phyloP scores from a whole-genome alignment of 2,329 filamentous ascomycete genomes.

The Tolypocladium amazonense region DNA sequence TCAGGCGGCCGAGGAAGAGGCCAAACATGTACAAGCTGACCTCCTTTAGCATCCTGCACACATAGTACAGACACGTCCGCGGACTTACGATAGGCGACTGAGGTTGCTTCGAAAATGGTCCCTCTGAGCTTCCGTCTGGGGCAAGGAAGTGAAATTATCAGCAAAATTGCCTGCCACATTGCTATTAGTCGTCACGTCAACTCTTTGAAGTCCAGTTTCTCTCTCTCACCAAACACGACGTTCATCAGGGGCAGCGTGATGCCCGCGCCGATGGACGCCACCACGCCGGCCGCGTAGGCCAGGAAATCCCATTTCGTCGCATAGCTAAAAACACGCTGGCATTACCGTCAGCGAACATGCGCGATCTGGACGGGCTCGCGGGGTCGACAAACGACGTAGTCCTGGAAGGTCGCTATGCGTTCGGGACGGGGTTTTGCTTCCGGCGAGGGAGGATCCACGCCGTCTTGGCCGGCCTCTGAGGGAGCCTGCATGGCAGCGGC shows the following conservation, averaged over 20 bases:
- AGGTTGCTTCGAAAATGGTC: constrained; percentile 28
- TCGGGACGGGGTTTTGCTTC: constrained; percentile 10
- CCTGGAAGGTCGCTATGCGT: constrained; percentile 31
- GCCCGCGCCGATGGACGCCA: constrained; percentile 41
- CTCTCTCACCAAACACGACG: constrained; percentile 40
- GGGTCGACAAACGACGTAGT: constrained; percentile 27
- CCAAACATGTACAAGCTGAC: constrained; percentile 56
- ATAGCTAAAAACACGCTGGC: constrained; percentile 41
- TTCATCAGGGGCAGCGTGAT: constrained; percentile 49
- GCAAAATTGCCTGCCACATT: constrained; percentile 27
- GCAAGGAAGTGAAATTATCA: constrained; percentile 34
- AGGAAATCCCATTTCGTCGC: constrained; percentile 40
- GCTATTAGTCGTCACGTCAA: constrained; percentile 1
- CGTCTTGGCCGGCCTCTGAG: not conserved
- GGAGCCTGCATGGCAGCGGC: not conserved
- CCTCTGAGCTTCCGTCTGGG: constrained; percentile 16
- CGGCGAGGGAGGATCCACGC: not conserved
- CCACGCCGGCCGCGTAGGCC: constrained; percentile 32
- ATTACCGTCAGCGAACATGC: not conserved
- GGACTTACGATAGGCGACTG: constrained; percentile 32
- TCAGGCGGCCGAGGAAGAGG: constrained; percentile 57
- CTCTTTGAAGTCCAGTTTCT: not conserved
- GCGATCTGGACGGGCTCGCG: not conserved
- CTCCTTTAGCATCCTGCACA: not conserved
- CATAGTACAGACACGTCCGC: not conserved